phyloP scores from a whole-genome alignment of 2,329 filamentous ascomycete genomes.

The Venturia oleaginea region DNA sequence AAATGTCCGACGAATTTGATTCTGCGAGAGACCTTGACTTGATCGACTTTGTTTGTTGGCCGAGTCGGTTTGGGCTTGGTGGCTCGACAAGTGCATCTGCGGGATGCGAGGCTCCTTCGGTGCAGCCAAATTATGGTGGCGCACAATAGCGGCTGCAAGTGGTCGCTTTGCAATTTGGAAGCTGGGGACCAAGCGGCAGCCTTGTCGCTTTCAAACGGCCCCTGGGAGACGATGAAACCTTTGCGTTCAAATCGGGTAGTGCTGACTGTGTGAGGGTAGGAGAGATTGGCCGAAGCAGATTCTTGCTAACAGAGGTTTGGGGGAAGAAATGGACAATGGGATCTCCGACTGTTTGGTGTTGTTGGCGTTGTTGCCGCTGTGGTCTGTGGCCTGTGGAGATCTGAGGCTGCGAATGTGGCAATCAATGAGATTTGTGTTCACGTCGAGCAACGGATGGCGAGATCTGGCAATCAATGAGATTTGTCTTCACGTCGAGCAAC shows the following conservation, averaged over 20 bases:
- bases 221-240: neutral
- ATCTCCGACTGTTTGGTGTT: neutral
- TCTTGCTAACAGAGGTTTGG: neutral
- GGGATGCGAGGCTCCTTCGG: conserved; percentile 2
- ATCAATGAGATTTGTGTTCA: too few species aligned
- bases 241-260: neutral
- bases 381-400: neutral
- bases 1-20: neutral
- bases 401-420: neutral
- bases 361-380: neutral
- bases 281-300: neutral
- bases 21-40: neutral
- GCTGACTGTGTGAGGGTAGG: neutral
- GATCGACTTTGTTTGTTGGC: neutral
- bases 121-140: conserved; percentile 3
- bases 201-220: neutral
- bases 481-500: too few species aligned
- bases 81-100: neutral
- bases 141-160: conserved; percentile 7
- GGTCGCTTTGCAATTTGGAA: neutral
- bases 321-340: neutral
- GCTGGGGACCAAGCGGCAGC: neutral
- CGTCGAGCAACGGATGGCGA: too few species aligned
- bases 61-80: neutral
- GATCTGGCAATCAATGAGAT: too few species aligned